A percentile compares a stretch with the other conserved stretches of the same genome.
These are phyloP conservation scores for Triticum monococcum DNA, from an alignment of 176 grass and related monocot genomes.

Conservation along the genomic window DNA sequence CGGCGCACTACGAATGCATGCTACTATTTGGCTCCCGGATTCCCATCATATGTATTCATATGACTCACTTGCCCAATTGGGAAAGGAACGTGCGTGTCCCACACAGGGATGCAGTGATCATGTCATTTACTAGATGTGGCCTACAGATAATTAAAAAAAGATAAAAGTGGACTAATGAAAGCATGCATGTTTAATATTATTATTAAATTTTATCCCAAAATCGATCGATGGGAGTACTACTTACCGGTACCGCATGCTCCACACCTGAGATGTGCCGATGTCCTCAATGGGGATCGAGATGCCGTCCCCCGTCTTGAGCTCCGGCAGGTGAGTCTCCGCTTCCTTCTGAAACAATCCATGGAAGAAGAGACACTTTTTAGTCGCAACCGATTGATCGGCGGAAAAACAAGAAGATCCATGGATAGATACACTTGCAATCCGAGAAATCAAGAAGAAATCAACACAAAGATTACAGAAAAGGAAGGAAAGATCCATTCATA, in stretches of 20 bases:
- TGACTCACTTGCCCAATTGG: constrained; percentile 49
- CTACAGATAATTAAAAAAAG: constrained; percentile 13
- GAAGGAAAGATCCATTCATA: too few species aligned
- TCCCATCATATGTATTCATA: constrained; percentile 37
- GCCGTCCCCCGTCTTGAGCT: constrained; percentile 78
- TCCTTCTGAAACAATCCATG: constrained; percentile 83
- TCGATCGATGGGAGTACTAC: not conserved
- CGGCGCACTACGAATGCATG: constrained; percentile 25
- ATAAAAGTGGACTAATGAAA: not conserved
- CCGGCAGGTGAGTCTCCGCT: constrained; percentile 82
- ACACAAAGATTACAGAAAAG: not conserved
- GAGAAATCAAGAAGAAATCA: not conserved
- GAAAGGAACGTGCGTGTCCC: constrained; percentile 38
- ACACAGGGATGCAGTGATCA: constrained; percentile 14
- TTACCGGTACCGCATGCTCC: constrained; percentile 97
- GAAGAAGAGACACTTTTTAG: constrained; percentile 23
- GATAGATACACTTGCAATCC: too few species aligned
- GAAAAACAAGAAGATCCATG: not conserved
- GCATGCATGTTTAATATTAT: not conserved
- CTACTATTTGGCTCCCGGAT: constrained; percentile 33
- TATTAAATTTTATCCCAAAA: constrained; percentile 4
- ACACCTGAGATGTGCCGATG: constrained; percentile 69
- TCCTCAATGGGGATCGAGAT: constrained; percentile 93
- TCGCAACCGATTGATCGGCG: not conserved
- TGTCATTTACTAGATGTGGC: constrained; percentile 39